These are phyloP conservation scores for Lichtheimia corymbifera DNA, from an alignment of 371 early-diverging fungal species.

Conservation along the genomic window DNA sequence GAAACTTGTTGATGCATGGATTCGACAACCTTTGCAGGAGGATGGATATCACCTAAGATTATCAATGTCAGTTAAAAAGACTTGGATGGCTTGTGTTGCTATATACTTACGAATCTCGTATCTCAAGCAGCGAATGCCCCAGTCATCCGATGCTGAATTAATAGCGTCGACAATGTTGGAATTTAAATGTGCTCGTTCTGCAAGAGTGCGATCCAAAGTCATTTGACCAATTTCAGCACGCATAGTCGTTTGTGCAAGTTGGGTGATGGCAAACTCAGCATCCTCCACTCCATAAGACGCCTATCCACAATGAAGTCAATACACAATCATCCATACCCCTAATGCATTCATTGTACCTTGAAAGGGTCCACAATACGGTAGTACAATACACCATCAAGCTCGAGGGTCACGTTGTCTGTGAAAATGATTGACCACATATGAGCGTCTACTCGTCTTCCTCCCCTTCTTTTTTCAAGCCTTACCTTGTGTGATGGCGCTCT, in stretches of 20 bases:
- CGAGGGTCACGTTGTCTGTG: constrained; percentile 92
- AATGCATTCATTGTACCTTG: constrained; percentile 56
- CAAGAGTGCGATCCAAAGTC: constrained; percentile 94
- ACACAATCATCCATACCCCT: too few relatives aligned
- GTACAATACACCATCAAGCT: constrained; percentile 96
- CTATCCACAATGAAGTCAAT: constrained; percentile 21
- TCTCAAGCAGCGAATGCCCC: constrained; percentile 95
- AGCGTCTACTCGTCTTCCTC: background rate
- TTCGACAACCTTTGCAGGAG: constrained; percentile 93
- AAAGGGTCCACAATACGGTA: constrained; percentile 92
- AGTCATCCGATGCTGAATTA: constrained; percentile 90
- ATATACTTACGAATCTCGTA: constrained; percentile 78
- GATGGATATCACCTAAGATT: constrained; percentile 86
- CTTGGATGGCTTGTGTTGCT: background rate
- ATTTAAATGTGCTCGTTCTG: constrained; percentile 93
- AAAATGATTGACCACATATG: background rate
- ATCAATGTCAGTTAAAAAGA: constrained; percentile 13
- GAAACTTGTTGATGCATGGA: constrained; percentile 98
- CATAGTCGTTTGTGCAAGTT: constrained; percentile 98
- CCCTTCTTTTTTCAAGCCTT: constrained; percentile 7
- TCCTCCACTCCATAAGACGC: constrained; percentile 97
- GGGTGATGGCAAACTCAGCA: constrained; percentile 92
- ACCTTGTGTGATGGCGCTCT: constrained; percentile 93
- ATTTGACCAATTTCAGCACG: constrained; percentile 98
- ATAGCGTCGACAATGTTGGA: constrained; percentile 93